These are phyloP conservation scores for Heracleum sosnowskyi DNA, from an alignment of 129 eudicot species.

Conservation along the genomic window DNA sequence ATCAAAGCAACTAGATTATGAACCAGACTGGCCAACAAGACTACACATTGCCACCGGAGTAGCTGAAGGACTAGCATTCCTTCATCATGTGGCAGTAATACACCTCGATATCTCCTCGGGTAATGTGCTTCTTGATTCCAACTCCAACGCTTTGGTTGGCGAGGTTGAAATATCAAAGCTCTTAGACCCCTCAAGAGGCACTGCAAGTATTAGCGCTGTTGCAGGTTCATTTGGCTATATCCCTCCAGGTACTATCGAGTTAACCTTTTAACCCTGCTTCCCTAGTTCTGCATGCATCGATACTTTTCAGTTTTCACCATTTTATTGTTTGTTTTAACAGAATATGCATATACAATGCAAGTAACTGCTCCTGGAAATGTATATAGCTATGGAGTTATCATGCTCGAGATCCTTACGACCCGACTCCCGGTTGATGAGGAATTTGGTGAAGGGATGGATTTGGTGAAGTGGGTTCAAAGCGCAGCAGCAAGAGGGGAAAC, in stretches of 20 bases:
- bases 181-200: slow-evolving; percentile 93
- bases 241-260: slow-evolving; percentile 61
- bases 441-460: slow-evolving; percentile 85
- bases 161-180: slow-evolving; percentile 96
- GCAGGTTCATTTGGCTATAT: slow-evolving; percentile 98
- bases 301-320: not conserved
- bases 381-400: slow-evolving; percentile 87
- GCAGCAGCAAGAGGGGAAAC: slow-evolving; percentile 86
- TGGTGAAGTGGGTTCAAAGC: slow-evolving; percentile 95
- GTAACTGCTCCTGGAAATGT: slow-evolving; percentile 98
- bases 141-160: slow-evolving; percentile 61
- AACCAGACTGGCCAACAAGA: slow-evolving; percentile 87
- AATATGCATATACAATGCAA: slow-evolving; percentile 98
- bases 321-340: slow-evolving; percentile 35
- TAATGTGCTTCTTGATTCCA: slow-evolving; percentile 62
- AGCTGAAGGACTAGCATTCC: slow-evolving; percentile 83
- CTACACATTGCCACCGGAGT: slow-evolving; percentile 80
- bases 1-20: slow-evolving; percentile 44
- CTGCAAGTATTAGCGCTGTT: slow-evolving; percentile 96
- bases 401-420: slow-evolving; percentile 85
- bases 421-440: slow-evolving; percentile 78
- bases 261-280: too few species aligned
- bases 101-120: slow-evolving; percentile 95
- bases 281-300: not conserved
- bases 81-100: slow-evolving; percentile 84